phyloP scores from a whole-genome alignment of 768 basidiomycete genomes.

The Tricholomella constricta region DNA sequence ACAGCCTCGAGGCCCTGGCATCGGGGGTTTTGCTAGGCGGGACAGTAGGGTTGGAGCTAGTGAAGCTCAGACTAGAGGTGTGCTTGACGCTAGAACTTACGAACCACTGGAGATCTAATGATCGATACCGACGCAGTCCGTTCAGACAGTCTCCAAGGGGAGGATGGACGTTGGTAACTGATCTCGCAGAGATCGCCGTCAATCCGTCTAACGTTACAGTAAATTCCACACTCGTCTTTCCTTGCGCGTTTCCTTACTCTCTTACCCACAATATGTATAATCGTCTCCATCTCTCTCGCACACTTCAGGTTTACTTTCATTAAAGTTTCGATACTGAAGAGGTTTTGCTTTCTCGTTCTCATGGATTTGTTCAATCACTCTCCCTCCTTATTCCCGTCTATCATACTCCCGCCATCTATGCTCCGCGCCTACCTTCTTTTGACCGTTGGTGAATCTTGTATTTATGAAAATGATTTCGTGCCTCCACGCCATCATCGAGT shows the following conservation, averaged over 20 bases:
- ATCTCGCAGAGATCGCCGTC: slow-evolving; percentile 13
- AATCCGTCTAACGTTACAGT: slow-evolving; percentile 18
- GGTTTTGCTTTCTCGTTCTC: slow-evolving; percentile 26
- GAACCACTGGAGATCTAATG: slow-evolving; percentile 84
- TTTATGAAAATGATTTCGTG: slow-evolving; percentile 19
- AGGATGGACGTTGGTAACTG: slow-evolving; percentile 44
- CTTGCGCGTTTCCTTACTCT: slow-evolving; percentile 9
- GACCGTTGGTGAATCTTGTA: slow-evolving; percentile 21
- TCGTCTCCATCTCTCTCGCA: slow-evolving; percentile 20
- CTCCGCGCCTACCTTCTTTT: slow-evolving; percentile 19
- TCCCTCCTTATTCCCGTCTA: slow-evolving; percentile 29
- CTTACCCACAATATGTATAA: slow-evolving; percentile 30
- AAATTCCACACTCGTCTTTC: slow-evolving; percentile 21
- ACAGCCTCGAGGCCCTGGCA: slow-evolving; percentile 84
- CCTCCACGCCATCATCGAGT: not conserved
- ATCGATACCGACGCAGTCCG: slow-evolving; percentile 34
- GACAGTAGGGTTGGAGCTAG: slow-evolving; percentile 55
- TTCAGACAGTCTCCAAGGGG: slow-evolving; percentile 47
- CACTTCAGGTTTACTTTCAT: slow-evolving; percentile 33
- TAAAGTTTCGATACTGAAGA: slow-evolving; percentile 29
- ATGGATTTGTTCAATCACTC: slow-evolving; percentile 36
- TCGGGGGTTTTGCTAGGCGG: slow-evolving; percentile 70
- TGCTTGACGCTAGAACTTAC: slow-evolving; percentile 83
- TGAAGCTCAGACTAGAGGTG: slow-evolving; percentile 58
- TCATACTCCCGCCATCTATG: slow-evolving; percentile 40